phyloP scores from a whole-genome alignment of 208 protist species.

The Trypanosoma caninum region DNA sequence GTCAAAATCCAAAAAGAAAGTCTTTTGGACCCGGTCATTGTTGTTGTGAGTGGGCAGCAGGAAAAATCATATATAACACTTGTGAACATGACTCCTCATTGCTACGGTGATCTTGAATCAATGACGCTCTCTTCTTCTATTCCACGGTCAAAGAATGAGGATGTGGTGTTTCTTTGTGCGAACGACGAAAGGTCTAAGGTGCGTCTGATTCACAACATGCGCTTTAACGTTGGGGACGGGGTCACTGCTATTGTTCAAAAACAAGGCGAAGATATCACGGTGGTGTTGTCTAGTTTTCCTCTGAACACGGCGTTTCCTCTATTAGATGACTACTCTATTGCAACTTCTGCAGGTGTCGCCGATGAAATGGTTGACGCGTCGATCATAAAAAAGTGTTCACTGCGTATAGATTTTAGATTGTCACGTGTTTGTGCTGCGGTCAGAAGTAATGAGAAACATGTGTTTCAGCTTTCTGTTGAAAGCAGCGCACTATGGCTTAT shows the following conservation, averaged over 20 bases:
- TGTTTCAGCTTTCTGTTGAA: constrained; percentile 28
- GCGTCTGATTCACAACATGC: constrained; percentile 6
- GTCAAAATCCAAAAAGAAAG: constrained; percentile 31
- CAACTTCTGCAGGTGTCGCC: no score
- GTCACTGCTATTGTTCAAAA: constrained; percentile 24
- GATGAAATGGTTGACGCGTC: background rate
- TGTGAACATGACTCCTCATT: constrained; percentile 39
- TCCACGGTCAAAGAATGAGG: constrained; percentile 10
- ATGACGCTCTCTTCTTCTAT: constrained; percentile 15
- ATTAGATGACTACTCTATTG: background rate
- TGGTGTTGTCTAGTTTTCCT: constrained; percentile 8
- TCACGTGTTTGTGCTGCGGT: constrained; percentile 19
- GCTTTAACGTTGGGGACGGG: constrained; percentile 24
- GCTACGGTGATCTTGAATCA: constrained; percentile 32
- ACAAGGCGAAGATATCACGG: constrained; percentile 11
- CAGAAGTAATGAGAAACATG: constrained; percentile 23
- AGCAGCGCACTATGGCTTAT: constrained; percentile 27
- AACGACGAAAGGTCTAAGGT: constrained; percentile 16
- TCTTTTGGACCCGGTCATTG: constrained; percentile 41
- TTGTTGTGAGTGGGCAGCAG: constrained; percentile 37
- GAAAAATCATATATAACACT: constrained; percentile 40
- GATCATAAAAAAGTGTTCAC: constrained; percentile 6
- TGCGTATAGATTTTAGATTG: constrained; percentile 30
- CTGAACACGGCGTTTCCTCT: background rate
- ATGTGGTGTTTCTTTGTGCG: constrained; percentile 28